phyloP scores from a whole-genome alignment of 352 stramenopile species.

The Phytophthora capsici region DNA sequence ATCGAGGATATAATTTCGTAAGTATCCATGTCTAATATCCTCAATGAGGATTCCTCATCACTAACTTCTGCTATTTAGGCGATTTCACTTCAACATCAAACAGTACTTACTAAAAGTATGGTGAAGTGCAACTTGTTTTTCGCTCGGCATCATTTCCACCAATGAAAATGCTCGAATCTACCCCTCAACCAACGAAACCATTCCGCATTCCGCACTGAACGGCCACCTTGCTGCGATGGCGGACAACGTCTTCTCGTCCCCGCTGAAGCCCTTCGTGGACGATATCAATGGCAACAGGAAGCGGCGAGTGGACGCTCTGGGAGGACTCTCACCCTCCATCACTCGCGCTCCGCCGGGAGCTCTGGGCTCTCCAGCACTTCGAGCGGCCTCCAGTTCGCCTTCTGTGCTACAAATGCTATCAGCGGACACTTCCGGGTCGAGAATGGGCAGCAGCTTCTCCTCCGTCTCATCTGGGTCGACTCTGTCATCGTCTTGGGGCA shows the following conservation, averaged over 20 bases:
- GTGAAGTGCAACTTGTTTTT: slow-evolving; percentile 26
- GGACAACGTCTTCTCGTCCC: slow-evolving; percentile 26
- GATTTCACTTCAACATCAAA: slow-evolving; percentile 16
- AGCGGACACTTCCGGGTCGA: slow-evolving; percentile 1
- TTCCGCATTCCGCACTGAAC: slow-evolving; percentile 32
- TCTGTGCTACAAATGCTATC: slow-evolving; percentile 37
- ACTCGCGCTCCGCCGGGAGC: slow-evolving; percentile 17
- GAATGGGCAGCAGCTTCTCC: slow-evolving; percentile 22
- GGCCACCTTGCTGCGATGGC: slow-evolving; percentile 22
- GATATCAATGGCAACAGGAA: slow-evolving; percentile 27
- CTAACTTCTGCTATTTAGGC: too few species aligned
- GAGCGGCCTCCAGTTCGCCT: slow-evolving; percentile 13
- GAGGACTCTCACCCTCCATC: slow-evolving; percentile 22
- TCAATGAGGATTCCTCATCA: too few species aligned
- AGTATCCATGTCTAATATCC: too few species aligned
- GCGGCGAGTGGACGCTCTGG: slow-evolving; percentile 30
- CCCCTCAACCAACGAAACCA: slow-evolving; percentile 4
- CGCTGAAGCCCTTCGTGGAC: slow-evolving; percentile 34
- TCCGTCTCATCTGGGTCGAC: slow-evolving; percentile 28
- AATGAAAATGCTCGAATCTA: slow-evolving; percentile 3
- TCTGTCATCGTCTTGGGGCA: slow-evolving; percentile 35
- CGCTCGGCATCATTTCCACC: slow-evolving; percentile 8
- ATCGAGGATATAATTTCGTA: too few species aligned
- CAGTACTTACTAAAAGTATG: slow-evolving; percentile 25
- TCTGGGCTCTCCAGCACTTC: slow-evolving; percentile 14